Evolutionary conservation across 352 stramenopile species (phyloP).

Genomic region (Globisporangium takayamanum): DNA sequence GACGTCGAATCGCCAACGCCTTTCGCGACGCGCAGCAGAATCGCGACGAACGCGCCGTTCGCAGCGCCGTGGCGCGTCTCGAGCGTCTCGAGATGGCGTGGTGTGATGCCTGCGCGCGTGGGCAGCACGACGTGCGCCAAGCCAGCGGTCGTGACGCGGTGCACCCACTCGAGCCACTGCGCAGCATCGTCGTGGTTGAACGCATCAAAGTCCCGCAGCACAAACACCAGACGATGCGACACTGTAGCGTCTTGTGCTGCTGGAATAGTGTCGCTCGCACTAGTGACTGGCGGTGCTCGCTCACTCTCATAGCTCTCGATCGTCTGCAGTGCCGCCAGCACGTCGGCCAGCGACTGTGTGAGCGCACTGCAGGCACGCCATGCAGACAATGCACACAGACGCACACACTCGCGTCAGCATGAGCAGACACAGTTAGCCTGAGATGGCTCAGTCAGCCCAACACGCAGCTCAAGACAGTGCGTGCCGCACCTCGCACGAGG

Average conservation of each 20-base stretch:
- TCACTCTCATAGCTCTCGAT: neutral
- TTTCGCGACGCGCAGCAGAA: slow-evolving; percentile 57
- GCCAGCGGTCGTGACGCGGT: slow-evolving; percentile 31
- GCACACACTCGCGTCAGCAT: neutral
- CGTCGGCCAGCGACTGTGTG: slow-evolving; percentile 3
- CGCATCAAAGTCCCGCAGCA: slow-evolving; percentile 46
- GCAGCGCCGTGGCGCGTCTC: slow-evolving; percentile 25
- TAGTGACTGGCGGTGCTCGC: slow-evolving; percentile 9
- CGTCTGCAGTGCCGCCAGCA: neutral
- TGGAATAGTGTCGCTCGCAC: neutral
- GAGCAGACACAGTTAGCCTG: neutral
- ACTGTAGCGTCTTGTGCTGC: neutral
- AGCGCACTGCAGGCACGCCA: slow-evolving; percentile 1
- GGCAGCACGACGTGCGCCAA: slow-evolving; percentile 57
- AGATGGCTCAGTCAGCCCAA: neutral
- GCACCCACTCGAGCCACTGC: slow-evolving; percentile 43
- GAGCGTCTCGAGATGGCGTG: slow-evolving; percentile 29
- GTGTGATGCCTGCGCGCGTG: slow-evolving; percentile 38
- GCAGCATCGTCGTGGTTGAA: slow-evolving; percentile 26
- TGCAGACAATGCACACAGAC: neutral
- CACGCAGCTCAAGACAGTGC: slow-evolving; percentile 3
- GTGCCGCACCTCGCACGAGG: slow-evolving; percentile 16
- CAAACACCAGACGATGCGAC: slow-evolving; percentile 36
- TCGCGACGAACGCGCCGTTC: slow-evolving; percentile 42
- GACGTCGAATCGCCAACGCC: slow-evolving; percentile 30